These are phyloP conservation scores for Houttuynia cordata DNA, from an alignment of 164 flowering plant species.

Conservation along the genomic window DNA sequence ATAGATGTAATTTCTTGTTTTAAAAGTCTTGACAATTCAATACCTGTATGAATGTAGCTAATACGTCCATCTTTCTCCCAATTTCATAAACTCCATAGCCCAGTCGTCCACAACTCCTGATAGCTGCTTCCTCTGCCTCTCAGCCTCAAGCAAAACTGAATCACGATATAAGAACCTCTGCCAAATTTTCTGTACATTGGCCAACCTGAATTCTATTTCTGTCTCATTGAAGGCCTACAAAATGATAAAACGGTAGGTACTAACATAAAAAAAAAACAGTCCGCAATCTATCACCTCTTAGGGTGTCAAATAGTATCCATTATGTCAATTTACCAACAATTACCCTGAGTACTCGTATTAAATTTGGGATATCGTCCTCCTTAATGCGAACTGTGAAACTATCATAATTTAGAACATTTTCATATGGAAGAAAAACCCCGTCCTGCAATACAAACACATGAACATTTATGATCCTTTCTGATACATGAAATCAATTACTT, in stretches of 20 bases:
- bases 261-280: neutral
- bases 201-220: constrained; percentile 62
- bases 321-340: neutral
- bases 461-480: neutral
- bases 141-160: constrained; percentile 78
- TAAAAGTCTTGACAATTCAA: neutral
- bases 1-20: too few relatives aligned
- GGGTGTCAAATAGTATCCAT: neutral
- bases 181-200: constrained; percentile 74
- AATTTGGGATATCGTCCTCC: constrained; percentile 85
- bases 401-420: constrained; percentile 81
- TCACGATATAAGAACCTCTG: constrained; percentile 86
- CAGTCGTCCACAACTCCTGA: constrained; percentile 53
- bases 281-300: neutral
- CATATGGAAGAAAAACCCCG: constrained; percentile 87
- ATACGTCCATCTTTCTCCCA: constrained; percentile 74
- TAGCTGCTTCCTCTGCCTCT: constrained; percentile 54
- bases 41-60: constrained; percentile 88
- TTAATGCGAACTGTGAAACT: constrained; percentile 82
- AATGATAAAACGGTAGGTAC: neutral
- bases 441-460: constrained; percentile 34
- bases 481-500: neutral
- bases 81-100: constrained; percentile 46
- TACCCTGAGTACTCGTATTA: constrained; percentile 81
- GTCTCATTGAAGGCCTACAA: constrained; percentile 62